phyloP scores from a whole-genome alignment of 306 rosid species.

The Medicago ruthenica region DNA sequence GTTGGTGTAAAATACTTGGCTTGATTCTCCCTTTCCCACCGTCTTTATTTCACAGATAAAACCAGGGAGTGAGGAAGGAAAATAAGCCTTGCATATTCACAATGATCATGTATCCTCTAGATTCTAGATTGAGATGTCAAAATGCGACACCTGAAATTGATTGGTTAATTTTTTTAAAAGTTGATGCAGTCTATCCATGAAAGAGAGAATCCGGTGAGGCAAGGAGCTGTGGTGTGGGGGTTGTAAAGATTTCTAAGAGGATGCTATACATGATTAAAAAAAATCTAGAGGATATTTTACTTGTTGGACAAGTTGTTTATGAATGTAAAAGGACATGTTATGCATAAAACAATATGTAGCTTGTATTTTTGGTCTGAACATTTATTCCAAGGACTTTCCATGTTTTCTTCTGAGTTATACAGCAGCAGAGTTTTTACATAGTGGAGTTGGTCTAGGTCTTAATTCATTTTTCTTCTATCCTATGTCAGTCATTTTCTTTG shows the following conservation, averaged over 20 bases:
- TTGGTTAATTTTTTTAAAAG: slow-evolving; percentile 5
- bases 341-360: neutral
- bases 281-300: neutral
- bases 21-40: slow-evolving; percentile 13
- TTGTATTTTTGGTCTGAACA: slow-evolving; percentile 10
- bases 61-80: neutral
- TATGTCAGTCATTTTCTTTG: neutral
- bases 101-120: slow-evolving; percentile 13
- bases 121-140: slow-evolving; percentile 10
- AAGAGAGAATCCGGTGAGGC: slow-evolving; percentile 8
- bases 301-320: slow-evolving; percentile 23
- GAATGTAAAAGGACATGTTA: slow-evolving; percentile 31
- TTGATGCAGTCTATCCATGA: slow-evolving; percentile 23
- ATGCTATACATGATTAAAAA: neutral
- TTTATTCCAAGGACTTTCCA: slow-evolving; percentile 15
- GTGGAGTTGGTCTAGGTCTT: slow-evolving; percentile 14
- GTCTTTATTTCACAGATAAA: neutral
- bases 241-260: slow-evolving; percentile 23
- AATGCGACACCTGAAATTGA: slow-evolving; percentile 22
- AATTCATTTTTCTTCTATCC: neutral
- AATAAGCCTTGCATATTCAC: slow-evolving; percentile 16
- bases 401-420: slow-evolving; percentile 6
- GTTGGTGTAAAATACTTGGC: neutral
- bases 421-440: slow-evolving; percentile 2
- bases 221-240: neutral